These are phyloP conservation scores for Metschnikowia picachoensis DNA, from an alignment of 805 yeast genomes.

Conservation along the genomic window DNA sequence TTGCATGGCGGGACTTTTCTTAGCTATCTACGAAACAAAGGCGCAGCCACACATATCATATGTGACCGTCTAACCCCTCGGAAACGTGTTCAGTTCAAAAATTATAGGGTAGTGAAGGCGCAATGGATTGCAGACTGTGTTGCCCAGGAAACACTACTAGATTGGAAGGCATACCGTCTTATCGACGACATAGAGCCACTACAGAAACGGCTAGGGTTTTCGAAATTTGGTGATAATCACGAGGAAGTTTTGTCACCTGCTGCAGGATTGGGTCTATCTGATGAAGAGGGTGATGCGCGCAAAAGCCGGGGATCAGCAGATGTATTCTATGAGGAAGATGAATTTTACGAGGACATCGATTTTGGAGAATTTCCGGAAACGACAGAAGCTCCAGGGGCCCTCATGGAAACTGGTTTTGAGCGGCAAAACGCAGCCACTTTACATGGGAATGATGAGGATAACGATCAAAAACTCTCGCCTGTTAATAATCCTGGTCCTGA, in stretches of 20 bases:
- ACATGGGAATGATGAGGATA: too few species aligned
- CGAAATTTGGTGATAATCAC: background rate
- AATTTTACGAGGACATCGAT: background rate
- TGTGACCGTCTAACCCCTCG: conserved; percentile 77
- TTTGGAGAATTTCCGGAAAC: background rate
- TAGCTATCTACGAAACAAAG: conserved; percentile 65
- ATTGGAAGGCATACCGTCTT: conserved; percentile 67
- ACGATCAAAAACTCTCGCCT: too few species aligned
- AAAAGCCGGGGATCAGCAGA: too few species aligned
- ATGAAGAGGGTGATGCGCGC: background rate
- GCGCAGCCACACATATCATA: conserved; percentile 77
- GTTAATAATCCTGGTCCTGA: too few species aligned
- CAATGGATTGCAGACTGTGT: conserved; percentile 76
- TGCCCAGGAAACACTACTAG: conserved; percentile 41
- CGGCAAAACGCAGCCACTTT: too few species aligned
- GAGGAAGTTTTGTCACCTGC: background rate
- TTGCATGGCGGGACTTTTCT: conserved; percentile 77
- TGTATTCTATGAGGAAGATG: background rate
- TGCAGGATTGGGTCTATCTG: background rate
- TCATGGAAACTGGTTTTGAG: too few species aligned
- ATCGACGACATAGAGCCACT: conserved; percentile 52
- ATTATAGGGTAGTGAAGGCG: conserved; percentile 75
- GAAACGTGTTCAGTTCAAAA: conserved; percentile 60
- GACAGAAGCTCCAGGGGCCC: too few species aligned
- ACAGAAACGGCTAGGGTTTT: conserved; percentile 40